phyloP scores from a whole-genome alignment of 768 basidiomycete genomes.

The Asterophora parasitica region DNA sequence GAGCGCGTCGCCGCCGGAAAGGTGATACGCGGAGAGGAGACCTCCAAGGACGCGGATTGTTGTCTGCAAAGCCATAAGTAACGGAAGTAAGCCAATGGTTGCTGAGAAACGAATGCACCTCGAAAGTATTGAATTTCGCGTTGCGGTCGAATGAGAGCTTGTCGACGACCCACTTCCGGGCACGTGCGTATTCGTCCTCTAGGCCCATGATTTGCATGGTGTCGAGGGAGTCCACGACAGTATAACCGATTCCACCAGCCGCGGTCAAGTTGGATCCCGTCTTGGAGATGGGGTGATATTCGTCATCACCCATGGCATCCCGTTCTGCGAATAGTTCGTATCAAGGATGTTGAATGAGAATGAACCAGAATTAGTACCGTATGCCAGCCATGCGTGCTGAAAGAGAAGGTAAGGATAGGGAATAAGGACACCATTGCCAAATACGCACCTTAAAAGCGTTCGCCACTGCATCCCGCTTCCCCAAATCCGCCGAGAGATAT shows the following conservation, averaged over 20 bases:
- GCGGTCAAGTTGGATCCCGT: conserved; percentile 73
- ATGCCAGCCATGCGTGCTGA: conserved; percentile 84
- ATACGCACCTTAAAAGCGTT: conserved; percentile 71
- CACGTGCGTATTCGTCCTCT: conserved; percentile 72
- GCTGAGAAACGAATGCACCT: conserved; percentile 45
- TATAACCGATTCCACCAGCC: conserved; percentile 83
- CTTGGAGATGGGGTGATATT: conserved; percentile 81
- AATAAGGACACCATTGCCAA: background rate
- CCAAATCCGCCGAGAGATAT: conserved; percentile 41
- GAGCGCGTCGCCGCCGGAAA: conserved; percentile 65
- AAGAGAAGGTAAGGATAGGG: conserved; percentile 2
- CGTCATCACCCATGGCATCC: conserved; percentile 90
- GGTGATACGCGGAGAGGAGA: conserved; percentile 79
- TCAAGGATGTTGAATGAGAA: too few relatives aligned
- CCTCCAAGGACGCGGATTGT: conserved; percentile 93
- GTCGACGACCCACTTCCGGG: conserved; percentile 72
- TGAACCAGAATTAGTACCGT: conserved; percentile 38
- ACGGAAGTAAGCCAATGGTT: background rate
- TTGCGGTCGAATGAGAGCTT: conserved; percentile 76
- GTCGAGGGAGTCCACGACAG: conserved; percentile 86
- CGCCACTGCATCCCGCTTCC: conserved; percentile 67
- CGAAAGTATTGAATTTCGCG: conserved; percentile 82
- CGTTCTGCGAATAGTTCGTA: conserved; percentile 46
- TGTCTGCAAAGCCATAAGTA: conserved; percentile 45
- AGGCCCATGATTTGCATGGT: conserved; percentile 87